phyloP scores from a whole-genome alignment of 768 basidiomycete genomes.

The Boletus coccyginus region DNA sequence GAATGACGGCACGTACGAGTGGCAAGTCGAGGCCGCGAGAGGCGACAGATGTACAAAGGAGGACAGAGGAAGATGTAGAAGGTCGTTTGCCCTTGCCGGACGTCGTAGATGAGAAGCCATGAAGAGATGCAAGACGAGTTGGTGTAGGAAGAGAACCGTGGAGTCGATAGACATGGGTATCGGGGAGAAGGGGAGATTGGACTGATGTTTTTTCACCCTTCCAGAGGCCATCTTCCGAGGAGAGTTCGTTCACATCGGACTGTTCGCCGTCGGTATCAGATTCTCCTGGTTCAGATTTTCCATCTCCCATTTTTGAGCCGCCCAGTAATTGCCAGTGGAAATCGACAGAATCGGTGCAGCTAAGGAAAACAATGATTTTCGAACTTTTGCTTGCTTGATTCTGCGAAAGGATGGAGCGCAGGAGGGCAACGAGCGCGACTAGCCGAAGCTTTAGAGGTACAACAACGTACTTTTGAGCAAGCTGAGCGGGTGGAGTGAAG shows the following conservation, averaged over 20 bases:
- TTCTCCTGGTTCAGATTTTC: slow-evolving; percentile 23
- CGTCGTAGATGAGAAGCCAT: slow-evolving; percentile 61
- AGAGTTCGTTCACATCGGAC: slow-evolving; percentile 23
- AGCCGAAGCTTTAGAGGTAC: slow-evolving; percentile 93
- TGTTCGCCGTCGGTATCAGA: slow-evolving; percentile 26
- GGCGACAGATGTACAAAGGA: slow-evolving; percentile 95
- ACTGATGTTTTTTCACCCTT: slow-evolving; percentile 47
- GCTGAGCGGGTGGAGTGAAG: slow-evolving; percentile 92
- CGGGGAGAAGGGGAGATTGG: slow-evolving; percentile 75
- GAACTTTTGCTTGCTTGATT: slow-evolving; percentile 48
- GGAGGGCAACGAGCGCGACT: slow-evolving; percentile 82
- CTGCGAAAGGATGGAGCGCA: slow-evolving; percentile 76
- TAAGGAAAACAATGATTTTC: slow-evolving; percentile 93
- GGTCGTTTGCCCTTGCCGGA: slow-evolving; percentile 30
- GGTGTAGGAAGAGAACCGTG: slow-evolving; percentile 89
- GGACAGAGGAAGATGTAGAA: slow-evolving; percentile 55
- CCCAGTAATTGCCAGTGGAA: slow-evolving; percentile 90
- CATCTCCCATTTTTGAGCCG: slow-evolving; percentile 60
- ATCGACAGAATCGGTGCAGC: slow-evolving; percentile 97
- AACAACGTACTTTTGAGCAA: slow-evolving; percentile 86
- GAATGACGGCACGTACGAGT: slow-evolving; percentile 89
- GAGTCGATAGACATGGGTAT: slow-evolving; percentile 78
- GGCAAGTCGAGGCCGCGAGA: slow-evolving; percentile 98
- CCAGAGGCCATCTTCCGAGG: slow-evolving; percentile 25
- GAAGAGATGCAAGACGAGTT: slow-evolving; percentile 79